These are phyloP conservation scores for Deuterostichococcus epilithicus DNA, from an alignment of 139 green algal genomes.

Conservation along the genomic window DNA sequence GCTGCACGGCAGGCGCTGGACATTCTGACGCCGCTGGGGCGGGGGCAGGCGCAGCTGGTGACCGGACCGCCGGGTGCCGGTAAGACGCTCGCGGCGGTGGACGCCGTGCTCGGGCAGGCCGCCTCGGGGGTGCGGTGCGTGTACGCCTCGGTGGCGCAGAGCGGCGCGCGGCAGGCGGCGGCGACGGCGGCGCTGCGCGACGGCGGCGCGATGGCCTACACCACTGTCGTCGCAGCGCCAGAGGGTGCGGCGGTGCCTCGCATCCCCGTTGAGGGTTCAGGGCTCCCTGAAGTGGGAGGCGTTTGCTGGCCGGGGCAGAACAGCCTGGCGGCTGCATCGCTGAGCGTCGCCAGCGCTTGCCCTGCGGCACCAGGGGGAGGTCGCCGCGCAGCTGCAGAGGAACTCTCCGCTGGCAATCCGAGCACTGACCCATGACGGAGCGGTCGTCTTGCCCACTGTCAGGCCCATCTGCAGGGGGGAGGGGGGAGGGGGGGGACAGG, in stretches of 20 bases:
- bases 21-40: conserved; percentile 75
- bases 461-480: no score
- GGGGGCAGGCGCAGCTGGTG: conserved; percentile 72
- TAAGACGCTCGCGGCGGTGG: conserved; percentile 47
- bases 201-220: conserved; percentile 49
- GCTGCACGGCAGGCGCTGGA: conserved; percentile 78
- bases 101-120: conserved; percentile 57
- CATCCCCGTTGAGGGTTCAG: no score
- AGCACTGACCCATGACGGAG: no score
- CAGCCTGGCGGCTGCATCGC: no score
- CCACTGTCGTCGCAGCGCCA: conserved; percentile 56
- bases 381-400: no score
- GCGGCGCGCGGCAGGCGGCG: neutral
- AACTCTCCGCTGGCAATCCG: no score
- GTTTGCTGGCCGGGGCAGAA: no score
- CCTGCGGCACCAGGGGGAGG: no score
- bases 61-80: conserved; percentile 49
- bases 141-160: conserved; percentile 42
- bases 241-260: conserved; percentile 3
- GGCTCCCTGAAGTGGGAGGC: no score
- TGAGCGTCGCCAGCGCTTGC: no score
- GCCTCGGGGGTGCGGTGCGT: conserved; percentile 46
- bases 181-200: conserved; percentile 33
- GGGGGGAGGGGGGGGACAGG: no score
- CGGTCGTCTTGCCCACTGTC: no score